phyloP scores from a whole-genome alignment of 352 stramenopile genomes.

The Phytophthora tentaculata region DNA sequence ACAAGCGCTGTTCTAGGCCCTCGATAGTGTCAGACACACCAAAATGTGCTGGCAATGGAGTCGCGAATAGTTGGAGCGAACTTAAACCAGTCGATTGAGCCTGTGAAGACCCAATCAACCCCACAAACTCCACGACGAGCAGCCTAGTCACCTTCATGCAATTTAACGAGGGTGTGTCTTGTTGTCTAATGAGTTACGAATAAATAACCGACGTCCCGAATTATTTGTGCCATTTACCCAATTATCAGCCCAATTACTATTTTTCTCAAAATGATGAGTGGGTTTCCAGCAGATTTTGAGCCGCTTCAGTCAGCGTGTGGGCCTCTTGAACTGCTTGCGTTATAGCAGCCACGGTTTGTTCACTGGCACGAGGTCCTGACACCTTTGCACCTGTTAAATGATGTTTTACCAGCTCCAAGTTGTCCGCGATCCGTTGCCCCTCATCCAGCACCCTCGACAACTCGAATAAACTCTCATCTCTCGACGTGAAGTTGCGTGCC shows the following conservation, averaged over 20 bases:
- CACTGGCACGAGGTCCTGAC: slow-evolving; percentile 15
- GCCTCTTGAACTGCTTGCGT: slow-evolving; percentile 39
- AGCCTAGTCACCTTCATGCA: slow-evolving; percentile 11
- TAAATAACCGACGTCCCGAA: too few species aligned
- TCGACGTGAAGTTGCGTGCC: slow-evolving; percentile 53
- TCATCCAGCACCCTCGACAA: slow-evolving; percentile 52
- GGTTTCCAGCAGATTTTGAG: slow-evolving; percentile 33
- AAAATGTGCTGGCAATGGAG: slow-evolving; percentile 40
- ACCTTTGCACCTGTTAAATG: slow-evolving; percentile 41
- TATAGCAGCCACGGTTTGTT: slow-evolving; percentile 36
- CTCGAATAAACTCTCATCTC: slow-evolving; percentile 58
- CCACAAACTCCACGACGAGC: not conserved
- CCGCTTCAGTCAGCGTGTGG: slow-evolving; percentile 22
- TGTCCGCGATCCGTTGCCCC: slow-evolving; percentile 39
- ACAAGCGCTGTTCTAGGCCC: slow-evolving; percentile 52
- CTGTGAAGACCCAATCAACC: not conserved
- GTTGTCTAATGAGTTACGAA: too few species aligned
- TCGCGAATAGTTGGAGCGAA: slow-evolving; percentile 40
- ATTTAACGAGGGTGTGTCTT: too few species aligned
- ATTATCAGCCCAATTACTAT: not conserved
- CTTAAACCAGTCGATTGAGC: slow-evolving; percentile 5
- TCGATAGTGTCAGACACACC: slow-evolving; percentile 42
- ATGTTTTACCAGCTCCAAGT: slow-evolving; percentile 57
- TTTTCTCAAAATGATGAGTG: slow-evolving; percentile 27
- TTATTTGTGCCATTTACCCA: too few species aligned